These are phyloP conservation scores for Globisporangium nodosum DNA, from an alignment of 352 stramenopile species.

Conservation along the genomic window DNA sequence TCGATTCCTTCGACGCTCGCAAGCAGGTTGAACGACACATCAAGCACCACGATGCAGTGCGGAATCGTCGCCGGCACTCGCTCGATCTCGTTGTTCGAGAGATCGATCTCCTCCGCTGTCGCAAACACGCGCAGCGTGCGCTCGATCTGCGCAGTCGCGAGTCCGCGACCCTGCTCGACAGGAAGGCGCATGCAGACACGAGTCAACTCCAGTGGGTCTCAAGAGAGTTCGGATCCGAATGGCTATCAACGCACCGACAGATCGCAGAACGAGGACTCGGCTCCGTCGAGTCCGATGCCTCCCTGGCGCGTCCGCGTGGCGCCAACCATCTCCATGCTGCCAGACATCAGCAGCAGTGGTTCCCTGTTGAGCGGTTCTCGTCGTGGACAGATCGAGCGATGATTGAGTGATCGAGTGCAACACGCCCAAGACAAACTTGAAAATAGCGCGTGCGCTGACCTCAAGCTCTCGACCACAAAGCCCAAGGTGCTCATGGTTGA, in stretches of 20 bases:
- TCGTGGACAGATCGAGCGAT: no score
- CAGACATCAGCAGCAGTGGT: background rate
- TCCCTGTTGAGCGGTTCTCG: background rate
- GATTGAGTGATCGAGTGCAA: no score
- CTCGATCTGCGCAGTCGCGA: conserved; percentile 51
- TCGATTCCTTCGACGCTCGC: conserved; percentile 39
- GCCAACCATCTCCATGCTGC: conserved; percentile 1
- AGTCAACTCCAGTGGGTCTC: background rate
- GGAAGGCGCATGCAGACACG: background rate
- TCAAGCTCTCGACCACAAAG: no score
- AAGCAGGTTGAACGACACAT: conserved; percentile 72
- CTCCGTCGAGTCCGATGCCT: conserved; percentile 48
- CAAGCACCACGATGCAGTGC: conserved; percentile 35
- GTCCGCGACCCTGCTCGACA: conserved; percentile 33
- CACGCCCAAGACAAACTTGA: no score
- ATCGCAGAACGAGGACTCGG: conserved; percentile 57
- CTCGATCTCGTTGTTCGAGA: conserved; percentile 77
- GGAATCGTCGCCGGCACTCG: conserved; percentile 47
- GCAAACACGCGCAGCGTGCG: conserved; percentile 63
- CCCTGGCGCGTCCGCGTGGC: conserved; percentile 18
- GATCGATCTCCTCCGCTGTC: conserved; percentile 50
- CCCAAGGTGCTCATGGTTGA: no score
- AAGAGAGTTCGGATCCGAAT: background rate
- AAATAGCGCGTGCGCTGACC: no score
- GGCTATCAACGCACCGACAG: conserved; percentile 33